These are phyloP conservation scores for Microascus cirrosus DNA, from an alignment of 2,329 filamentous ascomycete species.

Conservation along the genomic window DNA sequence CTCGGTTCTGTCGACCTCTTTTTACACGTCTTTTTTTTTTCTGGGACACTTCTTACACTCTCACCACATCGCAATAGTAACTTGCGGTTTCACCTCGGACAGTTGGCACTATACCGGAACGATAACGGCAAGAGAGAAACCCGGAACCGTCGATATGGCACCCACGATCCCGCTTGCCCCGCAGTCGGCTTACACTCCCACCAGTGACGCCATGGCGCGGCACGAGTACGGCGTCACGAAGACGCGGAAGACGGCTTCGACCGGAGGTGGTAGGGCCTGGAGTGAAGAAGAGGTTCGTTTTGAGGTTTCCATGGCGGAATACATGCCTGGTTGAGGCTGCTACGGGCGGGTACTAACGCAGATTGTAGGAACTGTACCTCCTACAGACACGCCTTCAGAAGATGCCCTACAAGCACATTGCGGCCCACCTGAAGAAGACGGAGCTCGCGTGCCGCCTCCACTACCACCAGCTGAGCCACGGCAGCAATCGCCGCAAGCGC, in stretches of 20 bases:
- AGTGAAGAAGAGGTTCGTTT: constrained; percentile 68
- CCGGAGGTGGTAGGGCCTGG: constrained; percentile 70
- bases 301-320: not conserved
- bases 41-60: not conserved
- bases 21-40: constrained; percentile 5
- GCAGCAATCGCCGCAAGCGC: constrained; percentile 69
- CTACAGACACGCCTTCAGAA: constrained; percentile 76
- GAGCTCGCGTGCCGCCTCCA: constrained; percentile 80
- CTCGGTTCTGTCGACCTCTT: constrained; percentile 11
- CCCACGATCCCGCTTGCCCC: constrained; percentile 34
- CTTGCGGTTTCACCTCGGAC: not conserved
- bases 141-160: constrained; percentile 27
- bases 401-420: constrained; percentile 87
- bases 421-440: constrained; percentile 74
- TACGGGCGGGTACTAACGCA: not conserved
- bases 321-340: not conserved
- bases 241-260: constrained; percentile 56
- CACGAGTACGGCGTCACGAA: constrained; percentile 52
- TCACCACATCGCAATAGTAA: not conserved
- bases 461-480: constrained; percentile 77
- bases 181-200: constrained; percentile 34
- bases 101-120: not conserved
- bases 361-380: constrained; percentile 63
- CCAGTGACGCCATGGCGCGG: constrained; percentile 42
- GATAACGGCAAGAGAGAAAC: not conserved